Evolutionary conservation across 208 protist species (phyloP).

Genomic region (Angomonas ambiguus): DNA sequence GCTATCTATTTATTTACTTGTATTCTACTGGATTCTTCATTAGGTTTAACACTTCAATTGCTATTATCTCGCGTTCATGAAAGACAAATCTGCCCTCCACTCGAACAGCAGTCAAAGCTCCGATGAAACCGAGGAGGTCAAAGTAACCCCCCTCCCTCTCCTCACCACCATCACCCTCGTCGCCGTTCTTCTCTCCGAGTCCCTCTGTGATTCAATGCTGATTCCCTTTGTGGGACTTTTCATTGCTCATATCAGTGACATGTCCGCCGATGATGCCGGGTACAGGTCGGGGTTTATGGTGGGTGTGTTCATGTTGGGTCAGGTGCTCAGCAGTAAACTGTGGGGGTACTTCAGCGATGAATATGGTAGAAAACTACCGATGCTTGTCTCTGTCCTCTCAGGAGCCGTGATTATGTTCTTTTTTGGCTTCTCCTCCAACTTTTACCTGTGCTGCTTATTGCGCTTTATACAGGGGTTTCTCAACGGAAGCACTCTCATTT

Average conservation of each 20-base stretch:
- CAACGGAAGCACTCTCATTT: slow-evolving; percentile 60
- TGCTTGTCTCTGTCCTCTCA: slow-evolving; percentile 45
- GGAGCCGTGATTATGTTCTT: slow-evolving; percentile 56
- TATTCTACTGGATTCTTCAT: too few relatives aligned
- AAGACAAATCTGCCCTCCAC: too few relatives aligned
- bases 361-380: slow-evolving; percentile 52
- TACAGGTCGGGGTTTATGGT: slow-evolving; percentile 64
- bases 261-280: slow-evolving; percentile 47
- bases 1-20: too few relatives aligned
- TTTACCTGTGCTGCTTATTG: slow-evolving; percentile 52
- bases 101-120: too few relatives aligned
- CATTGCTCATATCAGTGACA: too few relatives aligned
- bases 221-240: slow-evolving; percentile 72
- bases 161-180: too few relatives aligned
- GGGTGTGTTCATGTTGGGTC: slow-evolving; percentile 77
- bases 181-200: too few relatives aligned
- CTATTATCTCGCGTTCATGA: too few relatives aligned
- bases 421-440: slow-evolving; percentile 60
- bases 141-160: too few relatives aligned
- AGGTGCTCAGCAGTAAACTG: slow-evolving; percentile 62
- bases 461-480: slow-evolving; percentile 71
- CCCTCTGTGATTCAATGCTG: slow-evolving; percentile 66
- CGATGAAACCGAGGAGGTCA: too few relatives aligned
- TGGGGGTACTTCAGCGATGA: slow-evolving; percentile 69
- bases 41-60: too few relatives aligned